A percentile compares a stretch with the other conserved stretches of the same genome.
These are phyloP conservation scores for Verticillium tricorpus DNA, from an alignment of 2,329 filamentous ascomycete genomes.

Conservation along the genomic window DNA sequence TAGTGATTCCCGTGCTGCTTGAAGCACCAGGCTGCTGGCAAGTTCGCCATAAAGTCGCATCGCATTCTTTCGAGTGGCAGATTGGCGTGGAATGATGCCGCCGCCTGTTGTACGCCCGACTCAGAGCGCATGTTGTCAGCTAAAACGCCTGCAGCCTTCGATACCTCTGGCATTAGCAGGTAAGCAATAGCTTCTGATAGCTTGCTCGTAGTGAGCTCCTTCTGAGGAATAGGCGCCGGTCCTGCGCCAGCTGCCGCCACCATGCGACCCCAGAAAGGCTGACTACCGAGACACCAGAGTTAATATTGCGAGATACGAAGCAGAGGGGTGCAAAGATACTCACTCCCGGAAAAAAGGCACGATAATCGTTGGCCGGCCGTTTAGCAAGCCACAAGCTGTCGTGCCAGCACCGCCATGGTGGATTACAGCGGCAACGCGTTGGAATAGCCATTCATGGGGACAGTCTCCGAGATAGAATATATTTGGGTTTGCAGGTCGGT, in stretches of 20 bases:
- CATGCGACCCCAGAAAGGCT: conserved; percentile 38
- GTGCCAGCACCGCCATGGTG: conserved; percentile 5
- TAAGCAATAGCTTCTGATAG: conserved; percentile 29
- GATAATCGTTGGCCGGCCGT: conserved; percentile 2
- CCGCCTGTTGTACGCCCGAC: neutral
- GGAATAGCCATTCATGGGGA: conserved; percentile 7
- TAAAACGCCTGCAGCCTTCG: neutral
- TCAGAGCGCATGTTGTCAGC: conserved; percentile 1
- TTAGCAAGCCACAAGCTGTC: conserved; percentile 3
- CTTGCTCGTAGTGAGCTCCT: conserved; percentile 24
- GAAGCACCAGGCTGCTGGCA: conserved; percentile 1
- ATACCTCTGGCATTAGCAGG: conserved; percentile 20
- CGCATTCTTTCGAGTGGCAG: conserved; percentile 1
- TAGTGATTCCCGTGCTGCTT: neutral
- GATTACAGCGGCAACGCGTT: conserved; percentile 1
- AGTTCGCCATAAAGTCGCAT: conserved; percentile 3
- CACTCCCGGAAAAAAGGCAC: conserved; percentile 6
- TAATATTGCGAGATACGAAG: too few relatives aligned
- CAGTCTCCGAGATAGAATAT: conserved; percentile 7
- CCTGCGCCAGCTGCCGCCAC: conserved; percentile 32
- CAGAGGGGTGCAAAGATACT: neutral
- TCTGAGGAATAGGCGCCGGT: conserved; percentile 29
- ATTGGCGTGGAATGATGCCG: neutral
- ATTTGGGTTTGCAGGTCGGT: neutral
- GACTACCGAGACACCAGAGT: conserved; percentile 3